phyloP scores from a whole-genome alignment of 78 protist genomes.

The Cavenderia fasciculata region DNA sequence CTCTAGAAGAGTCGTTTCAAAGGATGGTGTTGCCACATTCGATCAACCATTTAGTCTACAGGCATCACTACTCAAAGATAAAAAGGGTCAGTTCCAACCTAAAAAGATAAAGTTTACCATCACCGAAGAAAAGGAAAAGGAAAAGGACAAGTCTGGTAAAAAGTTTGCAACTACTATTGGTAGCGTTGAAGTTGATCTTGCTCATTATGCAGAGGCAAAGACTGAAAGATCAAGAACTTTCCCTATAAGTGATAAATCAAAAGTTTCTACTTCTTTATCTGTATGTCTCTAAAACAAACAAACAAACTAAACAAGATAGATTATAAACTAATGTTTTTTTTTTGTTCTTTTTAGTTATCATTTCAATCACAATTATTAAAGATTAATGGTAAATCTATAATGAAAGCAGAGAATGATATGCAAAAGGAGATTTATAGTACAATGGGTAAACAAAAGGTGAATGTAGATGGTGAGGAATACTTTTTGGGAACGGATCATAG shows the following conservation, averaged over 20 bases:
- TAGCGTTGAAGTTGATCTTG: constrained; percentile 15
- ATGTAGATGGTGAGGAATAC: constrained; percentile 49
- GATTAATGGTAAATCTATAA: constrained; percentile 59
- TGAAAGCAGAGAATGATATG: constrained; percentile 53
- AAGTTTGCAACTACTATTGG: constrained; percentile 11
- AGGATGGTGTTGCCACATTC: constrained; percentile 28
- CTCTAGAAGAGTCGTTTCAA: constrained; percentile 5
- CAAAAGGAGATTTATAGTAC: constrained; percentile 59
- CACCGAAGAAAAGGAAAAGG: constrained; percentile 44
- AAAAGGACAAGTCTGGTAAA: constrained; percentile 25
- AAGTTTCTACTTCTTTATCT: constrained; percentile 31
- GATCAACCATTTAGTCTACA: constrained; percentile 16
- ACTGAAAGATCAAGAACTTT: constrained; percentile 62
- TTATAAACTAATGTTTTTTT: not conserved
- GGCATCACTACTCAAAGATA: constrained; percentile 38
- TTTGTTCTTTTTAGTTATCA: constrained; percentile 23
- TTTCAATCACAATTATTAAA: constrained; percentile 64
- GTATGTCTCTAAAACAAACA: not conserved
- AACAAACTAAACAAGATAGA: not conserved
- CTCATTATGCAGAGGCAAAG: constrained; percentile 68
- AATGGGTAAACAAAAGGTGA: constrained; percentile 55
- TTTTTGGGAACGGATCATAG: constrained; percentile 56
- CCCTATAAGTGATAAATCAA: constrained; percentile 65
- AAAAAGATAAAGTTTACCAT: constrained; percentile 28
- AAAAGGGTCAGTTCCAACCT: constrained; percentile 30